phyloP scores from a whole-genome alignment of 2,329 filamentous ascomycete species.

The Fusarium nanum region DNA sequence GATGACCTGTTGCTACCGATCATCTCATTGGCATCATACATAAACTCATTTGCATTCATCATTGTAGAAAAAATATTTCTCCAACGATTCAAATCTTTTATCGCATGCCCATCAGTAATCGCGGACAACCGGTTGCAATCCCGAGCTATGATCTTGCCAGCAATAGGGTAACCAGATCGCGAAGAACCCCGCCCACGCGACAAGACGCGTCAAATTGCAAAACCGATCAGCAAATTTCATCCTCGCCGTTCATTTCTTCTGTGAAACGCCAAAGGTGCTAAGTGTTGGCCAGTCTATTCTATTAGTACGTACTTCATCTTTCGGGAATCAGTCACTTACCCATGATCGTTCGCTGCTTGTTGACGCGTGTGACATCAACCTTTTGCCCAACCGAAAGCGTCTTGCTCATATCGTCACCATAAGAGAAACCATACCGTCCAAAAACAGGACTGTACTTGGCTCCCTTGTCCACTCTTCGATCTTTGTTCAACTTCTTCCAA shows the following conservation, averaged over 20 bases:
- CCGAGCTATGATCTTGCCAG: background rate
- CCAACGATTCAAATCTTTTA: background rate
- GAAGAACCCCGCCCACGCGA: background rate
- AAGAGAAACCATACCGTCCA: slow-evolving; percentile 43
- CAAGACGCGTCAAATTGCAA: background rate
- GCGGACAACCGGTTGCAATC: background rate
- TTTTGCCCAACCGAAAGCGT: slow-evolving; percentile 22
- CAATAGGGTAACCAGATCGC: background rate
- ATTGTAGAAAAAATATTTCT: too few species aligned
- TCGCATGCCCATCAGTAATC: background rate
- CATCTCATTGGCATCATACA: too few species aligned
- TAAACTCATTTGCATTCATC: too few species aligned
- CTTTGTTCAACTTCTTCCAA: slow-evolving; percentile 45
- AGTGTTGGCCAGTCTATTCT: slow-evolving; percentile 39
- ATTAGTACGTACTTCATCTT: rapidly evolving
- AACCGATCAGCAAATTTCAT: background rate
- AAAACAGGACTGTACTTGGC: slow-evolving; percentile 44
- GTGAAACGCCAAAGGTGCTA: slow-evolving; percentile 24
- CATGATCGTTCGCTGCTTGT: slow-evolving; percentile 33
- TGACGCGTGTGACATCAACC: slow-evolving; percentile 25
- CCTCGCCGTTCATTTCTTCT: slow-evolving; percentile 17
- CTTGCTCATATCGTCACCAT: slow-evolving; percentile 14
- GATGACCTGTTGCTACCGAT: too few species aligned
- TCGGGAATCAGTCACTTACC: slow-evolving; percentile 7
- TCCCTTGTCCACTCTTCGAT: slow-evolving; percentile 39